Evolutionary conservation across 2,329 filamentous ascomycete species (phyloP).

Genomic region (Colletotrichum caudatum): DNA sequence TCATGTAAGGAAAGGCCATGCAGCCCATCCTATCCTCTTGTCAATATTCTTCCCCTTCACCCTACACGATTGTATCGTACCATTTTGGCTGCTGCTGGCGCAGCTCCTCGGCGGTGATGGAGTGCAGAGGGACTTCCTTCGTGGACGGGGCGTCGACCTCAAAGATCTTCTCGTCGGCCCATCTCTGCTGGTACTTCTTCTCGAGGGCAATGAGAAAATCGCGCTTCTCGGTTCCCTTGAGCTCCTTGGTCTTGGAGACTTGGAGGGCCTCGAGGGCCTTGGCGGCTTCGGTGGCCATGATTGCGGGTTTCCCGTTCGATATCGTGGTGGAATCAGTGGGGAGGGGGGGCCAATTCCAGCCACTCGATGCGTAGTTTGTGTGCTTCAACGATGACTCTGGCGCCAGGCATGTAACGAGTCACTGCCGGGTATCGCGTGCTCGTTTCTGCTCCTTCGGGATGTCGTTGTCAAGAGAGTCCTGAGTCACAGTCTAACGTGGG

Average conservation of each 20-base stretch:
- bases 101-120: slow-evolving; percentile 79
- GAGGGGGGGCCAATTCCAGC: slow-evolving; percentile 24
- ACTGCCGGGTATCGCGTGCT: slow-evolving; percentile 18
- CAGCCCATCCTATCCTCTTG: slow-evolving; percentile 43
- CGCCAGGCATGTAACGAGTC: slow-evolving; percentile 3
- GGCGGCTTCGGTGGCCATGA: slow-evolving; percentile 60
- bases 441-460: slow-evolving; percentile 22
- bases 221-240: slow-evolving; percentile 84
- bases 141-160: slow-evolving; percentile 86
- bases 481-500: slow-evolving; percentile 39
- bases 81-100: slow-evolving; percentile 89
- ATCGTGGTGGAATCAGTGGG: slow-evolving; percentile 7
- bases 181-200: slow-evolving; percentile 92
- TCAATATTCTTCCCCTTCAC: neutral
- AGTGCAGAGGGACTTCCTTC: slow-evolving; percentile 79
- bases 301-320: slow-evolving; percentile 42
- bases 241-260: slow-evolving; percentile 71
- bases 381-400: slow-evolving; percentile 15
- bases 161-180: slow-evolving; percentile 83
- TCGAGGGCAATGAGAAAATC: slow-evolving; percentile 85
- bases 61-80: slow-evolving; percentile 72
- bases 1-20: slow-evolving; percentile 76
- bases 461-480: slow-evolving; percentile 24
- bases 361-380: slow-evolving; percentile 22
- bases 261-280: slow-evolving; percentile 64